Evolutionary conservation across 192 early-diverging fungal species (phyloP).

Genomic region (Entomortierella chlamydospora): DNA sequence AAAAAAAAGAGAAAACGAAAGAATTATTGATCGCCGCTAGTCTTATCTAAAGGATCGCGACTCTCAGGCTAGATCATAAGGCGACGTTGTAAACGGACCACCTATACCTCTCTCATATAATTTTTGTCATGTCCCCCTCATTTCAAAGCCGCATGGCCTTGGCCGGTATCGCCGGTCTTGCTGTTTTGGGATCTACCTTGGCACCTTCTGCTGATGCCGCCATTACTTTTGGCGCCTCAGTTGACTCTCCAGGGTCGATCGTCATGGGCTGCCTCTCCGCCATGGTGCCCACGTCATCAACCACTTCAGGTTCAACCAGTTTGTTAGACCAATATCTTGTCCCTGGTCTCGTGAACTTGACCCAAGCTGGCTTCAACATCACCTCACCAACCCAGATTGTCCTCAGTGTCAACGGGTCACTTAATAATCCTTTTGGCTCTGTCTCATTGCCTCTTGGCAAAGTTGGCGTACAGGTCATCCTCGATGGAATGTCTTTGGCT

Average conservation of each 20-base stretch:
- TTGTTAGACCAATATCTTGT: constrained; percentile 43
- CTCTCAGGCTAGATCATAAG: constrained; percentile 31
- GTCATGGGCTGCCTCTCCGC: constrained; percentile 25
- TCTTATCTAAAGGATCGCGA: constrained; percentile 13
- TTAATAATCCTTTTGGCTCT: constrained; percentile 37
- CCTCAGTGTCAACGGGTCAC: constrained; percentile 17
- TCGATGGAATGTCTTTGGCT: constrained; percentile 34
- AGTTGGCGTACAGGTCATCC: constrained; percentile 17
- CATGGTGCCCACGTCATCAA: constrained; percentile 51
- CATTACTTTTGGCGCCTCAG: constrained; percentile 25
- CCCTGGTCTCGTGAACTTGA: constrained; percentile 50
- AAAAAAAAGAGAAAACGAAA: constrained; percentile 6
- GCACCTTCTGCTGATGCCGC: constrained; percentile 49
- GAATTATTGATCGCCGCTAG: constrained; percentile 21
- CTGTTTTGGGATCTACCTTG: constrained; percentile 21
- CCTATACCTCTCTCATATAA: constrained; percentile 2
- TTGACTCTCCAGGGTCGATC: constrained; percentile 38
- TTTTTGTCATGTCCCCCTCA: constrained; percentile 7
- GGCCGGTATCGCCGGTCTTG: constrained; percentile 38
- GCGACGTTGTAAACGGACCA: constrained; percentile 24
- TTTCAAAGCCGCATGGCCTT: constrained; percentile 26
- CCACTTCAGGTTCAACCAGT: too few species aligned
- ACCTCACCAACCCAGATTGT: constrained; percentile 35
- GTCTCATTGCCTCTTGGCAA: constrained; percentile 17
- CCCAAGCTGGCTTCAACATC: constrained; percentile 10